Conservation (phyloP, 306 rosid species). For the Dalbergia oliveri region DNA sequence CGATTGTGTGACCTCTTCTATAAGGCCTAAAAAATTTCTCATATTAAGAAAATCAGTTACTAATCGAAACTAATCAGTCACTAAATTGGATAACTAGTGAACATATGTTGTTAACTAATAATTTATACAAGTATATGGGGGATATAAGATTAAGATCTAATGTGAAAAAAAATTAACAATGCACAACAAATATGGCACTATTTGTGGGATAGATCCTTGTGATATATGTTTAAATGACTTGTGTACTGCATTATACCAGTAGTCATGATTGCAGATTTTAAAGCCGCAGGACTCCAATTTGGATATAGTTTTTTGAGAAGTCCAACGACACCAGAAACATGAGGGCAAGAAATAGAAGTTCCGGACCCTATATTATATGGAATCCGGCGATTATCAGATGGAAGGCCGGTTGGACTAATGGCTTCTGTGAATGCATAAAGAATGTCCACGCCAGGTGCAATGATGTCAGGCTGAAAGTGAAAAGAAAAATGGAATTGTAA, state of each 20-base stretch:
- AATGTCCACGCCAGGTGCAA: background rate
- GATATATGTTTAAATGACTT: background rate
- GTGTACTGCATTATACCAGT: background rate
- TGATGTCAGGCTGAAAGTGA: background rate
- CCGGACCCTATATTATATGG: background rate
- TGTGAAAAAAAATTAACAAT: background rate
- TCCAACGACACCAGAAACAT: background rate
- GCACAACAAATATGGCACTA: background rate
- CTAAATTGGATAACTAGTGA: background rate
- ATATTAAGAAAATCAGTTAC: too few species aligned
- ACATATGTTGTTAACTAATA: background rate
- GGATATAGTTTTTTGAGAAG: background rate
- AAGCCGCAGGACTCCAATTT: background rate
- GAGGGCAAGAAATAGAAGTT: background rate
- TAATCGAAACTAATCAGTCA: too few species aligned
- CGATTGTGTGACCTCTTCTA: too few species aligned
- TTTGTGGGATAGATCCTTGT: background rate
- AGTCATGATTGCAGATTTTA: background rate
- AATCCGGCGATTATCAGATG: conserved; percentile 41
- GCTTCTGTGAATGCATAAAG: conserved; percentile 38
- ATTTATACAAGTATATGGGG: background rate
- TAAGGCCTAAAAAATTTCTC: too few species aligned
- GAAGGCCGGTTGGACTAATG: conserved; percentile 24
- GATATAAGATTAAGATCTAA: background rate
- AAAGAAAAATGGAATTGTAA: background rate